Conservation (phyloP, 2,329 filamentous ascomycete species). For the Helotiales sp. region DNA sequence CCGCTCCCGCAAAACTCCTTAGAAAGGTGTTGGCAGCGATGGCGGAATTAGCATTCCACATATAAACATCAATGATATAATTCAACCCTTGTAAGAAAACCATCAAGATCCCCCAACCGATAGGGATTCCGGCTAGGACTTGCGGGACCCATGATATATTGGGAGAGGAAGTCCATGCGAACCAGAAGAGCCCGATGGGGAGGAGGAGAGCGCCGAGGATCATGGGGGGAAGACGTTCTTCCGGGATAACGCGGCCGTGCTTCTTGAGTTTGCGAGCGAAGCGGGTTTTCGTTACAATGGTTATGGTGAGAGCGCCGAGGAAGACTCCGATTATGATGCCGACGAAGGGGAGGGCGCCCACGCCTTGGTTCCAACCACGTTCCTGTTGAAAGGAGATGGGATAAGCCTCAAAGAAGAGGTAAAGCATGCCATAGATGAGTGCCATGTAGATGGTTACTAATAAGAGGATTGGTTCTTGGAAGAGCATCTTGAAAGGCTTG, state of each 20-base stretch:
- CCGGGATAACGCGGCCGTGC: conserved; percentile 39
- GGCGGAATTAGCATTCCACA: conserved; percentile 30
- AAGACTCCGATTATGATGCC: conserved; percentile 42
- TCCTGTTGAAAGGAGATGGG: conserved; percentile 45
- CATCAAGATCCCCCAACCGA: conserved; percentile 44
- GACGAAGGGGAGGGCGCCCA: conserved; percentile 45
- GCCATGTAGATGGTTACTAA: conserved; percentile 29
- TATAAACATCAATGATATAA: conserved; percentile 47
- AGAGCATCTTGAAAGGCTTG: conserved; percentile 23
- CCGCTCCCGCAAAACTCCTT: conserved; percentile 15
- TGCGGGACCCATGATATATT: conserved; percentile 42
- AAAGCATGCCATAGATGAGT: conserved; percentile 30
- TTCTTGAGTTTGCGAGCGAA: conserved; percentile 35
- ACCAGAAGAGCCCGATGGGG: conserved; percentile 50
- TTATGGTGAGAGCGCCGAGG: conserved; percentile 25
- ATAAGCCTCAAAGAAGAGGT: conserved; percentile 48
- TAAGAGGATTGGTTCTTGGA: conserved; percentile 30
- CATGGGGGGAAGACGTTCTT: conserved; percentile 48
- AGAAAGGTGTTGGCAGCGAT: conserved; percentile 23
- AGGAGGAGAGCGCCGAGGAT: conserved; percentile 45
- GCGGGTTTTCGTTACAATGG: conserved; percentile 36
- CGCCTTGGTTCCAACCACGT: conserved; percentile 41
- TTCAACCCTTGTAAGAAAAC: conserved; percentile 46
- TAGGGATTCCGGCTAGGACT: conserved; percentile 41
- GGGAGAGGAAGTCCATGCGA: conserved; percentile 47